Base-by-base conservation (phyloP, 73 alveolate species). In the Symbiodinium natans region DNA sequence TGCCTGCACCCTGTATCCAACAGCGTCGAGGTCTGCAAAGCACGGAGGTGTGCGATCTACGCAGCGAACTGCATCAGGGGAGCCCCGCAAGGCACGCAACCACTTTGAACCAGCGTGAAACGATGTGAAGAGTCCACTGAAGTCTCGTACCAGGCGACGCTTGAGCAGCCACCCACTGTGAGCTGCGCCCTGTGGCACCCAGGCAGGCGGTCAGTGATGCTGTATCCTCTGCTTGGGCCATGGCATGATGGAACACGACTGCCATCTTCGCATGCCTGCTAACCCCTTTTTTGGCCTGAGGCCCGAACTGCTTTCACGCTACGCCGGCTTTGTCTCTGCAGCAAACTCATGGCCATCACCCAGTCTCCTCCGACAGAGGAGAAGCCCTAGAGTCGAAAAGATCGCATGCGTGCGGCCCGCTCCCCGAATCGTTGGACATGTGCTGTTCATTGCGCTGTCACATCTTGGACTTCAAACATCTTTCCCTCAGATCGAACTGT, bases 361-460 rank as follows among this genome's bases (percentile, higher is more conserved):
- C 94, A 87, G 41, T 87, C 94, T 87, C 94, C 94, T 86, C 46
- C 42, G 34, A 19, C 41, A 39, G 27, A 38, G 25, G 83, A 27
- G 21, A 17, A 39, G 21, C 13, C 33, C 6, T 71, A 27, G 31
- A 17, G 10, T 27, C 29, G 83, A 71, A 9, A 71, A 19, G 40
- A 19, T 13, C 21, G 21, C 82, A 27, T 27, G 82, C 38, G 15
- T 6, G 31, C 31, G 74, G 13, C 13, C 74, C 21, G 21, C 29
- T 54, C 13, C 74, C 21, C 74, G 13, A 54, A 21, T 54, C 13
- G 29, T 54, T 15, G 74, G 13, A 13, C 29, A 15, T 15, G 74
- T 13, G 29, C 13, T 54, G 21, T 21, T 21, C 21, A 13, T 13
- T 54, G 74, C 74, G 29, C 13, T 21, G 21, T 54, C 74, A 13